Conservation (phyloP, 2,329 filamentous ascomycete species). For the Ophiognomonia clavigignenti-juglandacearum region DNA sequence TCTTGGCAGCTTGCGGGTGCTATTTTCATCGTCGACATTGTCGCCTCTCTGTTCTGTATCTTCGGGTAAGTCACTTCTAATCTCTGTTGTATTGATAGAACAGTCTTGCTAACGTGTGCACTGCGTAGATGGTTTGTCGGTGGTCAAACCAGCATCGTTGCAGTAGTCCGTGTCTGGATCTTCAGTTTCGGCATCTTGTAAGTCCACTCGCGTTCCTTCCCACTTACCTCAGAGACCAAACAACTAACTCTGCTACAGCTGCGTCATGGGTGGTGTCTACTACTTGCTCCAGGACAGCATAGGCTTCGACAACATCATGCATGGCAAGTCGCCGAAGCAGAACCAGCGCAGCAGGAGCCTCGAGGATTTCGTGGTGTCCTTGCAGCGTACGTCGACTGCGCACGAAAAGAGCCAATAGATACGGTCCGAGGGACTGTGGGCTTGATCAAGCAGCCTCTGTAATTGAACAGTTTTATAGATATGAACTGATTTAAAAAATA, state of each 20-base stretch:
- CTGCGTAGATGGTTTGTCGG: slow-evolving; percentile 76
- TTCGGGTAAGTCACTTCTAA: too few species aligned
- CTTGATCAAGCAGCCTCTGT: too few species aligned
- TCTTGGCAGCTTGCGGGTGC: slow-evolving; percentile 80
- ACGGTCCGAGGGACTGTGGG: too few species aligned
- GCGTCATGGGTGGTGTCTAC: slow-evolving; percentile 62
- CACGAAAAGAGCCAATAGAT: too few species aligned
- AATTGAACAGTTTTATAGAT: too few species aligned
- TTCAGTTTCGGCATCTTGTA: slow-evolving; percentile 76
- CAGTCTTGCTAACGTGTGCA: too few species aligned
- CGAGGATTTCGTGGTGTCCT: slow-evolving; percentile 67
- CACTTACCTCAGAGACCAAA: neutral
- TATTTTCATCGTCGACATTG: slow-evolving; percentile 74
- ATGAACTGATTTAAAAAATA: too few species aligned
- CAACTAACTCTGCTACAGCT: slow-evolving; percentile 25
- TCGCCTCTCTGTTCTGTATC: slow-evolving; percentile 80
- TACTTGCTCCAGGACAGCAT: slow-evolving; percentile 77
- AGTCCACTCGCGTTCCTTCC: neutral
- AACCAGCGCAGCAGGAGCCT: slow-evolving; percentile 82
- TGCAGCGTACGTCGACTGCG: neutral
- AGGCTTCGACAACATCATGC: slow-evolving; percentile 89
- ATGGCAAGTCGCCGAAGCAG: slow-evolving; percentile 79
- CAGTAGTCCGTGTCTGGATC: slow-evolving; percentile 84
- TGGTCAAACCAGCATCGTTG: slow-evolving; percentile 69
- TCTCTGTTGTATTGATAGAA: too few species aligned